A percentile compares a stretch with the other conserved stretches of the same genome.
Conservation (phyloP, 75 land plant species). For the Adiantum capillusveneris region DNA sequence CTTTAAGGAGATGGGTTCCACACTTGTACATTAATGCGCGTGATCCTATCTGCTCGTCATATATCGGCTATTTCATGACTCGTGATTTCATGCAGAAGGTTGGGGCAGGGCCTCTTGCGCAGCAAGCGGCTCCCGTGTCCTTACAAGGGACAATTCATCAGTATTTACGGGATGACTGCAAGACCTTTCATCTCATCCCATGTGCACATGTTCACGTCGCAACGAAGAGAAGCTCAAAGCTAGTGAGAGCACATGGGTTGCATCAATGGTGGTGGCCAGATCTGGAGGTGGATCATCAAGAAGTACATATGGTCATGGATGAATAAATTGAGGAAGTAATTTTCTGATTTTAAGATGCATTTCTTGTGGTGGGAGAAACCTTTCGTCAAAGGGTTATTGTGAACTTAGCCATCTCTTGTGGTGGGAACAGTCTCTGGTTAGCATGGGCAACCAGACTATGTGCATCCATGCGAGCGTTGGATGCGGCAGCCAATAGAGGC, state of each 20-base stretch:
- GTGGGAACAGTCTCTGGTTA: too few relatives aligned
- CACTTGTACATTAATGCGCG: constrained; percentile 41
- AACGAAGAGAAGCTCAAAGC: constrained; percentile 51
- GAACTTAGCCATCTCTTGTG: too few relatives aligned
- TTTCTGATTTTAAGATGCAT: too few relatives aligned
- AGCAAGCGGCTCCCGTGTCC: constrained; percentile 38
- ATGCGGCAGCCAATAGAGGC: too few relatives aligned
- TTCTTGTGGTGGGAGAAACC: too few relatives aligned
- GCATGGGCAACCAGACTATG: too few relatives aligned
- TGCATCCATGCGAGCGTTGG: too few relatives aligned
- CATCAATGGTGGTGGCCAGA: constrained; percentile 62
- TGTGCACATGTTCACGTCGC: constrained; percentile 34
- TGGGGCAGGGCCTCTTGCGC: constrained; percentile 40
- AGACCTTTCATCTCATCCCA: constrained; percentile 38
- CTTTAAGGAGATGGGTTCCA: constrained; percentile 40
- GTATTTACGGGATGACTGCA: constrained; percentile 23
- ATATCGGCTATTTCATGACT: constrained; percentile 49
- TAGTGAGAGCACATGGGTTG: constrained; percentile 50
- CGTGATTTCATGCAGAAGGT: constrained; percentile 38
- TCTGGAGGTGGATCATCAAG: too few relatives aligned
- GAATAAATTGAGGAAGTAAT: too few relatives aligned
- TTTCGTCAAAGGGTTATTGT: too few relatives aligned
- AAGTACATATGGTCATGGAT: too few relatives aligned
- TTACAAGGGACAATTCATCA: constrained; percentile 24
- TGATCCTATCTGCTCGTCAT: constrained; percentile 44